Evolutionary conservation across 1,284 basidiomycete genomes (phyloP).

Genomic region (Laetiporus sulphureus): DNA sequence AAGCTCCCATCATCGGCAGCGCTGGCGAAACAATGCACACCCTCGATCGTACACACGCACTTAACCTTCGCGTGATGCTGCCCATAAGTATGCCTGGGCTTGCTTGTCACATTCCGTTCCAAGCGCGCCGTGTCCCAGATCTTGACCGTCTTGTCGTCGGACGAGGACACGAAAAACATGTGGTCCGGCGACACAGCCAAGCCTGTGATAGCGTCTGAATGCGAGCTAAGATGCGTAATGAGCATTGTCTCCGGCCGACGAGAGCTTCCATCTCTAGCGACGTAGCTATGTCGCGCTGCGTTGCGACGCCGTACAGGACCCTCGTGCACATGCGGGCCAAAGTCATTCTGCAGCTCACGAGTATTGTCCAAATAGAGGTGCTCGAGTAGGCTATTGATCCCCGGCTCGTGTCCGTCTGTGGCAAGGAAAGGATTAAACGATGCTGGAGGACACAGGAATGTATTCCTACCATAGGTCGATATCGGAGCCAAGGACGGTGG

Average conservation of each 20-base stretch:
- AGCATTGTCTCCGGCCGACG: conserved; percentile 69
- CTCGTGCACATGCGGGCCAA: conserved; percentile 81
- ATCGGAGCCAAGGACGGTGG: conserved; percentile 47
- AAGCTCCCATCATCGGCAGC: conserved; percentile 83
- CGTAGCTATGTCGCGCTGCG: conserved; percentile 56
- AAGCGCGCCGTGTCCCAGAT: conserved; percentile 79
- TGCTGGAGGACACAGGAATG: not conserved
- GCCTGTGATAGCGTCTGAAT: conserved; percentile 73
- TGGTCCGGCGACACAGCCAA: conserved; percentile 91
- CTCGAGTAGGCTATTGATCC: conserved; percentile 81
- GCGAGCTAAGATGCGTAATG: conserved; percentile 82
- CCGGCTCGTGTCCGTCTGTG: conserved; percentile 80
- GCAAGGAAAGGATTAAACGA: not conserved
- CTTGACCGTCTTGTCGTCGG: conserved; percentile 80
- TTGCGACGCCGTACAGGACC: conserved; percentile 73
- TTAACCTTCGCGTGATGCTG: conserved; percentile 80
- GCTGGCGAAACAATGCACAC: conserved; percentile 84
- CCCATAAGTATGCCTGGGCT: conserved; percentile 69
- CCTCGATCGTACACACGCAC: conserved; percentile 76
- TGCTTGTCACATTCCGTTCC: conserved; percentile 76
- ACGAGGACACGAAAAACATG: conserved; percentile 87
- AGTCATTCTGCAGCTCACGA: conserved; percentile 80
- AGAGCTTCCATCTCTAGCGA: conserved; percentile 47
- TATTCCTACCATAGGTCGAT: conserved; percentile 63
- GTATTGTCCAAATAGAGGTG: conserved; percentile 85